phyloP scores from a whole-genome alignment of 768 basidiomycete genomes.

The Panaeolus cyanescens region DNA sequence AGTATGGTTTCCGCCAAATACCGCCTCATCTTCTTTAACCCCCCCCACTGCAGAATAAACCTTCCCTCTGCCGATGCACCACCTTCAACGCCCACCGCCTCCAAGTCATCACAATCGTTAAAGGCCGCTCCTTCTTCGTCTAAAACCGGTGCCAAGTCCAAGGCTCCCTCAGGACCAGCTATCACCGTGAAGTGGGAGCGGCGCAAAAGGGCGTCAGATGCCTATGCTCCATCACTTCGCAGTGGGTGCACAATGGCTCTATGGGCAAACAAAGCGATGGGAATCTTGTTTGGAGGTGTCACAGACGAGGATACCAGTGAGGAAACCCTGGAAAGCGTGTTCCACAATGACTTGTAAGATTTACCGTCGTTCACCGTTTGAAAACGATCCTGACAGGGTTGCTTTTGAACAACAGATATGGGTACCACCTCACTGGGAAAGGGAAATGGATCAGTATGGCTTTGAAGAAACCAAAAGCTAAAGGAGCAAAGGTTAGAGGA shows the following conservation, averaged over 20 bases:
- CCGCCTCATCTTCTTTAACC: no score
- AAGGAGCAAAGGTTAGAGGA: conserved; percentile 42
- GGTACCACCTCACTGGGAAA: conserved; percentile 72
- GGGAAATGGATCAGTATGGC: conserved; percentile 80
- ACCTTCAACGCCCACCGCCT: background rate
- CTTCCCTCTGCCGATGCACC: conserved; percentile 19
- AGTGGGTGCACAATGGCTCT: conserved; percentile 88
- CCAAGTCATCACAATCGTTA: conserved; percentile 8
- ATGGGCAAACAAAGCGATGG: conserved; percentile 69
- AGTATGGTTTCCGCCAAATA: conserved; percentile 46
- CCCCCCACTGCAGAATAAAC: conserved; percentile 24
- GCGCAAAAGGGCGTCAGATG: conserved; percentile 69
- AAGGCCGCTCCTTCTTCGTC: conserved; percentile 6
- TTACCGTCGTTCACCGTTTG: no score
- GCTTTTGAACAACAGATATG: conserved; percentile 50
- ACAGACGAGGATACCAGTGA: conserved; percentile 86
- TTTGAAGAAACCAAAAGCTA: conserved; percentile 71
- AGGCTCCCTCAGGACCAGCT: conserved; percentile 25
- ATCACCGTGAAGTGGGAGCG: conserved; percentile 83
- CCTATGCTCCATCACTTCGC: conserved; percentile 69
- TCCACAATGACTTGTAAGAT: conserved; percentile 84
- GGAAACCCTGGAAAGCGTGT: conserved; percentile 81
- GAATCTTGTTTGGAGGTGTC: conserved; percentile 86
- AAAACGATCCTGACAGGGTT: background rate
- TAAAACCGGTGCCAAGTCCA: conserved; percentile 19